These are phyloP conservation scores for Aspergillus sp. DNA, from an alignment of 2,329 filamentous ascomycete species.

Conservation along the genomic window DNA sequence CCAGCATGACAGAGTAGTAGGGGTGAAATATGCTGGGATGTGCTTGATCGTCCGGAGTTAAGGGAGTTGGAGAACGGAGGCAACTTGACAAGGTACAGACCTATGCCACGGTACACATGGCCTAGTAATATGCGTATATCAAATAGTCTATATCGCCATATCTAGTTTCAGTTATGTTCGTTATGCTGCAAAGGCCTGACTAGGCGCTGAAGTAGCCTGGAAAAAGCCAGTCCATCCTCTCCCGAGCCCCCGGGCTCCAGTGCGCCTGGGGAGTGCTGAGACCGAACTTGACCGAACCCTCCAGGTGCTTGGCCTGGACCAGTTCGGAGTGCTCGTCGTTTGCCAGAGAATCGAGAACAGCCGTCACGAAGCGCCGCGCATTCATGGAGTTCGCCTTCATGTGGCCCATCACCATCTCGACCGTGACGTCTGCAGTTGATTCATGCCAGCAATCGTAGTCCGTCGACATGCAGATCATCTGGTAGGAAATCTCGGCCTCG, in stretches of 20 bases:
- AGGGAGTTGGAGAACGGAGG: too few relatives aligned
- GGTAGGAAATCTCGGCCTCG: conserved; percentile 92
- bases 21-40: too few relatives aligned
- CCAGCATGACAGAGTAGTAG: too few relatives aligned
- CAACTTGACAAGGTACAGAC: too few relatives aligned
- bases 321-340: conserved; percentile 67
- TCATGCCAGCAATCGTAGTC: conserved; percentile 98
- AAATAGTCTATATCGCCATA: too few relatives aligned
- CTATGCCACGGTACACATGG: too few relatives aligned
- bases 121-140: too few relatives aligned
- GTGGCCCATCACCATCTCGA: conserved; percentile 93
- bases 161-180: too few relatives aligned
- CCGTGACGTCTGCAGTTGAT: conserved; percentile 69
- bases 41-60: too few relatives aligned
- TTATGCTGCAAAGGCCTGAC: neutral
- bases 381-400: conserved; percentile 92
- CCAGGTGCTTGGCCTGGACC: conserved; percentile 71
- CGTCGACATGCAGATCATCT: conserved; percentile 98
- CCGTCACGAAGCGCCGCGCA: conserved; percentile 72
- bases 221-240: conserved; percentile 80
- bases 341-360: conserved; percentile 76
- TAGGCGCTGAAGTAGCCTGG: conserved; percentile 60
- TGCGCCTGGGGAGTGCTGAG: conserved; percentile 76
- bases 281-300: conserved; percentile 65
- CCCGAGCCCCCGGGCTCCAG: conserved; percentile 61